These are phyloP conservation scores for Mycena chlorophos DNA, from an alignment of 768 basidiomycete species.

Conservation along the genomic window DNA sequence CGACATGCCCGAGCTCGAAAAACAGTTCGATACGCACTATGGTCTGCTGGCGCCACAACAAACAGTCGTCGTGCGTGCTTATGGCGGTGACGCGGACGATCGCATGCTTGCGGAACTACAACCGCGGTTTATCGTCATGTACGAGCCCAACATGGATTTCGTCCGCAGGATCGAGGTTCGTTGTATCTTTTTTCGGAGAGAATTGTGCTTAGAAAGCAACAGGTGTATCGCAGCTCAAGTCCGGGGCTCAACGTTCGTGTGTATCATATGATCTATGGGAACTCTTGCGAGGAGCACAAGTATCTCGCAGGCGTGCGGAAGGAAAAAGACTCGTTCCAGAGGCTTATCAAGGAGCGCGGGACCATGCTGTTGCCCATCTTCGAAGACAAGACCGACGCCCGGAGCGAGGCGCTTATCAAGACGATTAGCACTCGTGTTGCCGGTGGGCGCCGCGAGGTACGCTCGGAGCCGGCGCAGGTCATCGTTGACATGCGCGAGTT, in stretches of 20 bases:
- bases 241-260: conserved; percentile 83
- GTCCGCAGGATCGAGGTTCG: conserved; percentile 86
- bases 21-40: conserved; percentile 75
- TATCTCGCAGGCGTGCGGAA: conserved; percentile 85
- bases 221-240: conserved; percentile 87
- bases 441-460: conserved; percentile 75
- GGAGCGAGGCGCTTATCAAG: conserved; percentile 65
- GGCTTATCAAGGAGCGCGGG: conserved; percentile 90
- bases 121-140: conserved; percentile 93
- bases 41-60: conserved; percentile 78
- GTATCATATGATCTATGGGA: conserved; percentile 93
- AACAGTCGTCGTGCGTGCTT: conserved; percentile 82
- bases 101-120: conserved; percentile 80
- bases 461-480: conserved; percentile 72
- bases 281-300: conserved; percentile 93
- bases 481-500: conserved; percentile 98
- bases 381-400: conserved; percentile 51
- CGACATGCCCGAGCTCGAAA: conserved; percentile 38
- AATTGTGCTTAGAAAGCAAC: not conserved
- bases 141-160: conserved; percentile 92
- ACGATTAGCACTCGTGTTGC: conserved; percentile 85
- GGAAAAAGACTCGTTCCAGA: conserved; percentile 93
- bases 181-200: not conserved
- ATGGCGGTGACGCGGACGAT: conserved; percentile 92
- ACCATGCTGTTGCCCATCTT: conserved; percentile 86